These are phyloP conservation scores for Puccinia sorghi DNA, from an alignment of 1,284 basidiomycete species.

Conservation along the genomic window DNA sequence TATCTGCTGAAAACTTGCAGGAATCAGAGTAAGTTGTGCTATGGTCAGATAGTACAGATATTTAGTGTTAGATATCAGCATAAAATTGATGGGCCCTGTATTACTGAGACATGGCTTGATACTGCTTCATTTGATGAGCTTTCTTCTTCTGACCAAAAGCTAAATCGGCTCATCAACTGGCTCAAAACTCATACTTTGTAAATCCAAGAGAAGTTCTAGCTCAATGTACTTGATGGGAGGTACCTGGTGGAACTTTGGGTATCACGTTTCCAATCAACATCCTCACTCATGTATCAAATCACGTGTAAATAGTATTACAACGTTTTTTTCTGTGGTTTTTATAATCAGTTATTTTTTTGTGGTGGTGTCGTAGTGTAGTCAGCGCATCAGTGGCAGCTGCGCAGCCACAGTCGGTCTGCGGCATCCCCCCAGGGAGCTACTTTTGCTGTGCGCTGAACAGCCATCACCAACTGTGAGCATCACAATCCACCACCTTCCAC, in stretches of 20 bases:
- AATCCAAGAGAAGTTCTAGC: constrained; percentile 3
- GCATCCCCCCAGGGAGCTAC: no score
- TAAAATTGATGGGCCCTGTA: neutral
- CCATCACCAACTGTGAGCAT: no score
- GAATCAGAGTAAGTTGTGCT: neutral
- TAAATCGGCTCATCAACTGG: neutral
- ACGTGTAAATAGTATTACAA: no score
- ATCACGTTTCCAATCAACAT: neutral
- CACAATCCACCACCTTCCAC: no score
- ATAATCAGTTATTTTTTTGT: no score
- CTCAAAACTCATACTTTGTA: neutral
- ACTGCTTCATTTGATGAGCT: constrained; percentile 1
- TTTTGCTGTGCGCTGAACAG: no score
- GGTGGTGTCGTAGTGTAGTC: no score
- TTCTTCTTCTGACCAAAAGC: neutral
- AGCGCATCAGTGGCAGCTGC: no score
- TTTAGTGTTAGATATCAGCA: neutral
- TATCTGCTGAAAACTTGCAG: neutral
- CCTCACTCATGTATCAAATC: neutral
- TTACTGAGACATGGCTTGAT: neutral
- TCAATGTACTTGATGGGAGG: constrained; percentile 6
- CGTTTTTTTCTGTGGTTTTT: no score
- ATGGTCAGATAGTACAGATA: constrained; percentile 13
- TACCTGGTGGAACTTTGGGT: constrained; percentile 15
- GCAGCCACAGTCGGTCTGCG: no score